Evolutionary conservation across 371 early-diverging fungal species (phyloP).

Genomic region (Rhizopus sp.): DNA sequence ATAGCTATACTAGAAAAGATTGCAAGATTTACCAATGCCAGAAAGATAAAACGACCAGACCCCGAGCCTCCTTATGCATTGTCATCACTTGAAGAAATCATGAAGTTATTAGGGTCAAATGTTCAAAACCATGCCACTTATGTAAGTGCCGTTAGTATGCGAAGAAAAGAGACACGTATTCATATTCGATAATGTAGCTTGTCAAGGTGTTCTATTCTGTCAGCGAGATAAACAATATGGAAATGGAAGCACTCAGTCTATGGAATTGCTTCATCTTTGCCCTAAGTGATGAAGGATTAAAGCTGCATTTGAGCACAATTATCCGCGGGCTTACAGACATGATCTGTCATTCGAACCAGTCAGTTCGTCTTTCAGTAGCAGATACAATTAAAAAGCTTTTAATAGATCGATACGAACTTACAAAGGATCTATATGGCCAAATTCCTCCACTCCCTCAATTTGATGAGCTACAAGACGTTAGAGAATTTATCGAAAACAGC

Average conservation of each 20-base stretch:
- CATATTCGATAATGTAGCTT: conserved; percentile 6
- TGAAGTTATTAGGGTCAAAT: conserved; percentile 3
- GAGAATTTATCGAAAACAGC: background rate
- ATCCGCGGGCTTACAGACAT: conserved; percentile 1
- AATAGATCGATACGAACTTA: background rate
- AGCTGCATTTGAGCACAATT: conserved; percentile 4
- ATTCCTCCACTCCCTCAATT: conserved; percentile 26
- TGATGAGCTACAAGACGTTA: conserved; percentile 18
- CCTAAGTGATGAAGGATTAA: background rate
- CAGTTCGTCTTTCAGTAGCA: conserved; percentile 1
- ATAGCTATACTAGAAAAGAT: conserved; percentile 16
- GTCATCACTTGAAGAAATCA: conserved; percentile 9
- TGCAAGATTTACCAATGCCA: conserved; percentile 10
- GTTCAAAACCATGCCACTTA: conserved; percentile 7
- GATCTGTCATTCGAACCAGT: background rate
- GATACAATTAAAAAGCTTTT: background rate
- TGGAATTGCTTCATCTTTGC: conserved; percentile 15
- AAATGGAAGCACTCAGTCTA: conserved; percentile 11
- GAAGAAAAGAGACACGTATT: background rate
- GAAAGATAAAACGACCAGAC: background rate
- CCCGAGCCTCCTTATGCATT: conserved; percentile 13
- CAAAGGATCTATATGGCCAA: background rate
- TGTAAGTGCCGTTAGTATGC: conserved; percentile 1
- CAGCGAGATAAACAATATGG: conserved; percentile 8
- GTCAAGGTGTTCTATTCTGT: conserved; percentile 16